Evolutionary conservation across 23 red algal genomes (phyloP), one percentile per base, ranked within the genome.

Genomic region (Gracilariopsis chorda): DNA sequence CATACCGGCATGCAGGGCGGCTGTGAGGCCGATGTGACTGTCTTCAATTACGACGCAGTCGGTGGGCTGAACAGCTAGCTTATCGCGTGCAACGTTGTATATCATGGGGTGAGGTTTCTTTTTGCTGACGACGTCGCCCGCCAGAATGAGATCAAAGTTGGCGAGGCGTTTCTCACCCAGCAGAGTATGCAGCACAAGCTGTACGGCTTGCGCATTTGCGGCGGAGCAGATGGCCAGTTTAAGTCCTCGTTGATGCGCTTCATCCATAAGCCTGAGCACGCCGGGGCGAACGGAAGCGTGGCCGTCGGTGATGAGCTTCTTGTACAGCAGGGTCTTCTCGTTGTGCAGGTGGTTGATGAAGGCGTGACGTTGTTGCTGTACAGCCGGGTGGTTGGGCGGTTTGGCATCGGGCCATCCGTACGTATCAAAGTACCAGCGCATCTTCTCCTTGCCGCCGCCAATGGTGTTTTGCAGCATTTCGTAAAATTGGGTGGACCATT

Each of bases 51-150:
- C 93, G 27, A 99, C 83, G 63, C 97, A 99, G 47, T 91, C 78
- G 21, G 39, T 51, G 24, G 52, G 25, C 5, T 6, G 5, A 6
- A 99, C 45, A 36, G 79, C 81, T 4, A 99, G 69, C 51, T 73
- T 49, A 42, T 99, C 80, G 0, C 58, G 49, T 19, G 93, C 93
- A n/a, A 96, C 46, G 21, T 88, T 55, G 75, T 99, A 99, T 48
- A 99, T 96, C 84, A 95, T 86, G 36, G 97, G 97, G 78, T 99
- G 93, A 0, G 97, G 97, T 59, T 99, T 99, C 85, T 99, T 99
- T 8, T 42, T 20, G 19, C 68, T 42, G 27, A 96, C 97, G n/a
- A 84, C 69, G 68, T 95, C 97, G 14, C 97, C 97, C 4, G 97
- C 97, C 53, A 99, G 34, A 12, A 99, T 47, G 1, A 99, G 44